phyloP scores from a whole-genome alignment of 345 rosid species.

The Hibiscus tridactylites region DNA sequence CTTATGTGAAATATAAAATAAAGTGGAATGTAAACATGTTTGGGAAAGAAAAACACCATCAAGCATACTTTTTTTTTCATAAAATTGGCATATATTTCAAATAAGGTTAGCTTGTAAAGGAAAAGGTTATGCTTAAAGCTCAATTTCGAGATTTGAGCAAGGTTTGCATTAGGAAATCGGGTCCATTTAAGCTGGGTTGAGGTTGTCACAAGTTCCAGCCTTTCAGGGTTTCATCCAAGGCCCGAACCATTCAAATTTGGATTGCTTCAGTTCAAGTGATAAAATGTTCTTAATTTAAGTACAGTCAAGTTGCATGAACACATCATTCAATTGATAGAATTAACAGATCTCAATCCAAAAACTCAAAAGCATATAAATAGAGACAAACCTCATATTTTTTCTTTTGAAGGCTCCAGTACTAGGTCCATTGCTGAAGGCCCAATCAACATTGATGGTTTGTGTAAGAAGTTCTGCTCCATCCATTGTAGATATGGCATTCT shows the following conservation, averaged over 20 bases:
- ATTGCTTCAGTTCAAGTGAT: neutral
- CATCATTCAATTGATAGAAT: neutral
- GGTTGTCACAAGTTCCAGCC: neutral
- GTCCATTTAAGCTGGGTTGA: neutral
- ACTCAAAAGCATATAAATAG: neutral
- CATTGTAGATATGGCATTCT: neutral
- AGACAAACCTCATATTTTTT: conserved; percentile 36
- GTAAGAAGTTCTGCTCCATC: conserved; percentile 55
- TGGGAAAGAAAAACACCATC: neutral
- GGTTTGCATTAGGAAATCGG: neutral
- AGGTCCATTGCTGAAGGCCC: conserved; percentile 80
- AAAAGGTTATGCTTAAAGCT: neutral
- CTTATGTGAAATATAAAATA: neutral
- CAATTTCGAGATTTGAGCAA: neutral
- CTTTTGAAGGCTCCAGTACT: conserved; percentile 37
- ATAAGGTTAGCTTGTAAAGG: neutral
- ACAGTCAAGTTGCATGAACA: neutral
- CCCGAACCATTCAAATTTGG: neutral
- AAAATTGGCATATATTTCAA: neutral
- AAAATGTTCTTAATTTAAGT: neutral
- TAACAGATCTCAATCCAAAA: neutral
- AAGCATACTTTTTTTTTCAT: neutral
- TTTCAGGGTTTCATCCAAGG: neutral
- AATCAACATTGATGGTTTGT: conserved; percentile 51
- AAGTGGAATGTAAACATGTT: neutral